Conservation (phyloP, 2,329 filamentous ascomycete species). For the Microascus cirrosus region DNA sequence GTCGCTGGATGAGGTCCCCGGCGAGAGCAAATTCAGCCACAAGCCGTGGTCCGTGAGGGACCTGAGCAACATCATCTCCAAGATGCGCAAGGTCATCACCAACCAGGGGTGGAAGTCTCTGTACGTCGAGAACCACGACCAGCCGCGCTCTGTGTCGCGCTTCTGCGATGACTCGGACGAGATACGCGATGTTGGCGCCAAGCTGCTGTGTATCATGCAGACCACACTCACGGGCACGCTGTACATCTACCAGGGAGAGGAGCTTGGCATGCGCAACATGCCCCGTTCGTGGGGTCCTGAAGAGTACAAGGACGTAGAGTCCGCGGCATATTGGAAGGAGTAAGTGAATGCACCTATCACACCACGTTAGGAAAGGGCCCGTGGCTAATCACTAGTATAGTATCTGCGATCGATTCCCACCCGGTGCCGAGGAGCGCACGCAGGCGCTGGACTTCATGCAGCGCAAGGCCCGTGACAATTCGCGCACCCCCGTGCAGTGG, state of each 20-base stretch:
- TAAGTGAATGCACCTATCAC: too few relatives aligned
- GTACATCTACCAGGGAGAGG: constrained; percentile 61
- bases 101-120: constrained; percentile 54
- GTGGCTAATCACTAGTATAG: constrained; percentile 12
- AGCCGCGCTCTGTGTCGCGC: constrained; percentile 47
- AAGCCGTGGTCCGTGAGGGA: constrained; percentile 34
- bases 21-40: constrained; percentile 28
- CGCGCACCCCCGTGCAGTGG: constrained; percentile 65
- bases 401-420: constrained; percentile 23
- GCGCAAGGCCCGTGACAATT: constrained; percentile 56
- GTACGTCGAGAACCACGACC: constrained; percentile 58
- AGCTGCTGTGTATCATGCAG: constrained; percentile 48
- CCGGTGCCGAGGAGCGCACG: constrained; percentile 22
- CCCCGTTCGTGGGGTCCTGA: constrained; percentile 48
- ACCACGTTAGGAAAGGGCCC: background rate
- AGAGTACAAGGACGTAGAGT: constrained; percentile 59
- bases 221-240: constrained; percentile 49
- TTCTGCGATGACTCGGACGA: constrained; percentile 38
- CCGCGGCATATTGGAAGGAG: constrained; percentile 37
- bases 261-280: constrained; percentile 56
- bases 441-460: constrained; percentile 31
- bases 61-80: constrained; percentile 40
- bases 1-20: constrained; percentile 32
- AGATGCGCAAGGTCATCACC: constrained; percentile 49
- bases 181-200: constrained; percentile 37